Conservation (phyloP, 1,139 yeast species). For the Geotrichum citri-aurantii region DNA sequence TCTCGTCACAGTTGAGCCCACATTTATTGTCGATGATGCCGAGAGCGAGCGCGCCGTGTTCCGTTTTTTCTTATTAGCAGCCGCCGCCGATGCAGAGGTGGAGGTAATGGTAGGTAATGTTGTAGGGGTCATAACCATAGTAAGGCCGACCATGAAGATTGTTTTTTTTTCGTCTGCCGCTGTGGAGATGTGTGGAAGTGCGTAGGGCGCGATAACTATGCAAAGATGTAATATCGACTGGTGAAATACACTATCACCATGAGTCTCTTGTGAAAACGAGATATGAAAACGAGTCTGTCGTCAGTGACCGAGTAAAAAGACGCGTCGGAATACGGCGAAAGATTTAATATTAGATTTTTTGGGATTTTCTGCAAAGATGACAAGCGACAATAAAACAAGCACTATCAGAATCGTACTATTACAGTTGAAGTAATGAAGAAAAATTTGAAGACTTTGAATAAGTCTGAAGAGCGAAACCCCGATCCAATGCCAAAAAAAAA, state of each 20-base stretch:
- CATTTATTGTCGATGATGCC: background rate
- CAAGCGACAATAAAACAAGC: background rate
- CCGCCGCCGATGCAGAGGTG: background rate
- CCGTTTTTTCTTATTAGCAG: background rate
- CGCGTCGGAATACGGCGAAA: background rate
- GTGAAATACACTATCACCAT: background rate
- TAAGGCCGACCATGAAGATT: conserved; percentile 15
- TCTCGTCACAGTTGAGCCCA: background rate
- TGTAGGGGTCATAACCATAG: conserved; percentile 18
- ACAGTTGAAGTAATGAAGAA: too few species aligned
- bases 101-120: background rate
- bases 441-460: background rate
- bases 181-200: background rate
- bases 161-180: background rate
- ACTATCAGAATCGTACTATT: too few species aligned
- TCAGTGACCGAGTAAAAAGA: background rate
- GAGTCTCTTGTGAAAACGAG: background rate
- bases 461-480: background rate
- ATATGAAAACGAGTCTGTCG: background rate
- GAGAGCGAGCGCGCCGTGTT: background rate
- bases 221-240: background rate
- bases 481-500: background rate
- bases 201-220: background rate
- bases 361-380: background rate
- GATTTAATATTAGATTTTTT: background rate